Conservation (phyloP, 305 asterid genomes). For the Salvia sclarea region DNA sequence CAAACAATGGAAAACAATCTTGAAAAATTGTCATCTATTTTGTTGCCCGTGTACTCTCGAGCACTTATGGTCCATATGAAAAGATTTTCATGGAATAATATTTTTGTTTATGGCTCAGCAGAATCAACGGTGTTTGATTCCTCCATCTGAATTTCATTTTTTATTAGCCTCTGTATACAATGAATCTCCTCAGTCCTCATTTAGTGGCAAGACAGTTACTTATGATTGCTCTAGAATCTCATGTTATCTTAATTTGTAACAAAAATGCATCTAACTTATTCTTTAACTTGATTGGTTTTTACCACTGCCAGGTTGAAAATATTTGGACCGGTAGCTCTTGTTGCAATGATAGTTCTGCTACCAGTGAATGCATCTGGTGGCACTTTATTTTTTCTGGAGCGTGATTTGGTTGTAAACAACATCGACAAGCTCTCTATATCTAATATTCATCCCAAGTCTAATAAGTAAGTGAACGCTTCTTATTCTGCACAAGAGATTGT, state of each 20-base stretch:
- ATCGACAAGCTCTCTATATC: constrained; percentile 96
- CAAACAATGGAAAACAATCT: not conserved
- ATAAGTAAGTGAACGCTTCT: constrained; percentile 60
- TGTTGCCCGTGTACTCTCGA: not conserved
- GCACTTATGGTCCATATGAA: not conserved
- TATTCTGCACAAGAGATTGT: not conserved
- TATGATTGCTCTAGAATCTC: constrained; percentile 2
- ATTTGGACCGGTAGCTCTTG: constrained; percentile 75
- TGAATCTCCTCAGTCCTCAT: not conserved
- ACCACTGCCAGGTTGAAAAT: constrained; percentile 64
- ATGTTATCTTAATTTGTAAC: not conserved
- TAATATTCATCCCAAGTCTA: constrained; percentile 67
- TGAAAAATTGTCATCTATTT: not conserved
- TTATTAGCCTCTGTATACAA: not conserved
- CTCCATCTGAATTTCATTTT: not conserved
- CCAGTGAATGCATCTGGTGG: constrained; percentile 86
- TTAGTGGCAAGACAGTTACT: not conserved
- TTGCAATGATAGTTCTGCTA: constrained; percentile 73
- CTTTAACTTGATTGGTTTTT: constrained; percentile 25
- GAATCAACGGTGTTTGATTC: not conserved
- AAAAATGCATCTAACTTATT: not conserved
- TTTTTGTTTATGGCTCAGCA: not conserved
- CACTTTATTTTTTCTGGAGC: constrained; percentile 62
- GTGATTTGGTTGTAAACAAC: constrained; percentile 83
- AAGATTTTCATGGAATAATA: not conserved